Evolutionary conservation across 805 yeast species (phyloP).

Genomic region (Suhomyces emberorum): DNA sequence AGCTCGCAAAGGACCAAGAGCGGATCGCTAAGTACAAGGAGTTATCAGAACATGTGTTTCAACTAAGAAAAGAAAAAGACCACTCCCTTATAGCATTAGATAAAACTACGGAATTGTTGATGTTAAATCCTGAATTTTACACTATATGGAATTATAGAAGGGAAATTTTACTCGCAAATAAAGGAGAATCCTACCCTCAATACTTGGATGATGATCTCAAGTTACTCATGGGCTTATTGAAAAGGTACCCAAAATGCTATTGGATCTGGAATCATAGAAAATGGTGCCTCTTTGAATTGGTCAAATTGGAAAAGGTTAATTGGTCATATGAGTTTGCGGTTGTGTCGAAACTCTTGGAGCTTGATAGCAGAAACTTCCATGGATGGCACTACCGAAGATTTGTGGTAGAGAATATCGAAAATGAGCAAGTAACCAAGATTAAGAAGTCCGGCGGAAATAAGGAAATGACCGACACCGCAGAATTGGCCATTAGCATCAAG

Average conservation of each 20-base stretch:
- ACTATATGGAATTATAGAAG: slow-evolving; percentile 89
- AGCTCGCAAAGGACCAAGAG: slow-evolving; percentile 53
- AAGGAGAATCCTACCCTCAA: slow-evolving; percentile 16
- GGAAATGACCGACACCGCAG: slow-evolving; percentile 6
- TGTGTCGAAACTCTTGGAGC: slow-evolving; percentile 61
- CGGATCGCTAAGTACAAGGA: slow-evolving; percentile 56
- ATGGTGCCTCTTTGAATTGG: slow-evolving; percentile 61
- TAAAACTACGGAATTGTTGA: slow-evolving; percentile 55
- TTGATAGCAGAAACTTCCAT: slow-evolving; percentile 85
- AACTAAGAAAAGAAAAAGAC: slow-evolving; percentile 15
- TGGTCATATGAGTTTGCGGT: slow-evolving; percentile 73
- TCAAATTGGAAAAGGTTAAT: slow-evolving; percentile 47
- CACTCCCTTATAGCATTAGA: slow-evolving; percentile 38
- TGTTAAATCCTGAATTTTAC: slow-evolving; percentile 80
- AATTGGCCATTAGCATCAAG: slow-evolving; percentile 29
- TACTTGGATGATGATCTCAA: slow-evolving; percentile 55
- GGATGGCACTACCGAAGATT: slow-evolving; percentile 94
- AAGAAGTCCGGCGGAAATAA: not conserved
- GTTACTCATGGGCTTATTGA: slow-evolving; percentile 57
- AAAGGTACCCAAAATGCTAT: slow-evolving; percentile 79
- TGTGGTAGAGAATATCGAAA: slow-evolving; percentile 47
- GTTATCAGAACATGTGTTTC: slow-evolving; percentile 45
- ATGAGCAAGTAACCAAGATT: slow-evolving; percentile 6
- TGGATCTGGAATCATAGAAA: slow-evolving; percentile 95
- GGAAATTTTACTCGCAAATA: slow-evolving; percentile 47